Evolutionary conservation across 2,329 filamentous ascomycete genomes (phyloP).

Genomic region (Harringtonia aguacate): DNA sequence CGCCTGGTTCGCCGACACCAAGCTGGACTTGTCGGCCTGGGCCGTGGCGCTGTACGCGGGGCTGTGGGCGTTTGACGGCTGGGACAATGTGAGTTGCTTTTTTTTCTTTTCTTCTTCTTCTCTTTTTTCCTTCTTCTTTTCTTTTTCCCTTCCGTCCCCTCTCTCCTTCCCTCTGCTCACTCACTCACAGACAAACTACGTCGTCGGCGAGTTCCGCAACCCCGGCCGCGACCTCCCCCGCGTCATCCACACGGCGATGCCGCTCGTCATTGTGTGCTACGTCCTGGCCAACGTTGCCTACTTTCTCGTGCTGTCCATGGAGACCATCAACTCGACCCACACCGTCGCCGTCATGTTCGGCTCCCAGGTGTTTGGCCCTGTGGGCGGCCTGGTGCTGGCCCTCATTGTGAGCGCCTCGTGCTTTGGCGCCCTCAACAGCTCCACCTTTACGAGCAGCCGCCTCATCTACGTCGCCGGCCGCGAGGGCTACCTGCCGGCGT

Average conservation of each 20-base stretch:
- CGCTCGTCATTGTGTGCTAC: constrained; percentile 83
- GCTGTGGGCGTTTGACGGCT: constrained; percentile 96
- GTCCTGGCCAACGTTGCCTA: constrained; percentile 87
- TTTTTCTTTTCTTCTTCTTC: background rate
- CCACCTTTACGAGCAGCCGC: constrained; percentile 84
- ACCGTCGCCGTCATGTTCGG: constrained; percentile 96
- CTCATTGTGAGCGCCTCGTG: constrained; percentile 85
- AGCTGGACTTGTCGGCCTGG: constrained; percentile 70
- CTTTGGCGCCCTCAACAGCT: constrained; percentile 89
- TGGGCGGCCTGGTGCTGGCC: constrained; percentile 74
- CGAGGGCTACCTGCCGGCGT: constrained; percentile 77
- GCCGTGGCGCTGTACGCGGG: constrained; percentile 92
- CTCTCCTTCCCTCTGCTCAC: background rate
- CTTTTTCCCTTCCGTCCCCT: no score
- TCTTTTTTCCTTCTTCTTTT: background rate
- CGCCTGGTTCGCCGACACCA: constrained; percentile 83
- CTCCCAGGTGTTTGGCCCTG: constrained; percentile 73
- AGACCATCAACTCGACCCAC: constrained; percentile 74
- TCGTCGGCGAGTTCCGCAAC: constrained; percentile 93
- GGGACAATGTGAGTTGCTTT: constrained; percentile 82
- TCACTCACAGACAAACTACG: constrained; percentile 75
- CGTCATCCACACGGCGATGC: constrained; percentile 94
- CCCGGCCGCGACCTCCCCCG: constrained; percentile 80
- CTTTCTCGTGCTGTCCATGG: constrained; percentile 80
- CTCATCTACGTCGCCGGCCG: constrained; percentile 91